Evolutionary conservation across 2,329 filamentous ascomycete species (phyloP), one percentile per base, ranked within the genome.

Genomic region (Penicillium expansum): DNA sequence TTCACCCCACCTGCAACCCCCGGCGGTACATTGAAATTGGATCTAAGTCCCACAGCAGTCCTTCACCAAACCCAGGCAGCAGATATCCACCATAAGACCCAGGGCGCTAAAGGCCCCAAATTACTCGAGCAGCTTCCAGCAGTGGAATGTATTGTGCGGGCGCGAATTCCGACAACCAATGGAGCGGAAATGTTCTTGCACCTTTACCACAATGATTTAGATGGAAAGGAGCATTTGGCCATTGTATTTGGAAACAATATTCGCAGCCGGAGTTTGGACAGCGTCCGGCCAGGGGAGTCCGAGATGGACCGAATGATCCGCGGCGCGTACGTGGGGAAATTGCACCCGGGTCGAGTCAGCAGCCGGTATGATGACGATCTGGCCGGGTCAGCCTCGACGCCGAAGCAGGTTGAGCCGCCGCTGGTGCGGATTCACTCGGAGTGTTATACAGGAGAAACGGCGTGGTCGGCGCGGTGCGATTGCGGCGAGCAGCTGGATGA

Each of bases 401-500:
- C 59, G 7, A 62, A 44, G 48, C 55, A 57, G 29, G 52, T 63
- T 20, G 67, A 74, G 56, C 71, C 88, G 1, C 91, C 94, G 0
- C 80, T 99, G 38, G 93, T 99, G 45, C 85, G 94, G 56, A 99
- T 99, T 70, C 94, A 99, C 74, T 96, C 91, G 3, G 94, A 99
- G 76, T 99, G 94, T 77, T 99, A 99, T 75, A 99, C 94, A 0
- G 94, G 94, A 57, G 94, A 99, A 80, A 99, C 94, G 0, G 94
- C 95, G 1, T 97, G 94, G 94, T 97, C 92, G 8, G 93, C 94
- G 35, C 87, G 94, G 29, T 99, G 94, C 77, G 94, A 99, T 77
- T 99, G 94, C 73, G 94, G 94, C 55, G 94, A 99, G 77, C 94
- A 99, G 74, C 83, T 99, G 2, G 94, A 99, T 73, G 94, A 99